Evolutionary conservation across 202 grass and related monocot genomes (phyloP).

Genomic region (Setaria viridis): DNA sequence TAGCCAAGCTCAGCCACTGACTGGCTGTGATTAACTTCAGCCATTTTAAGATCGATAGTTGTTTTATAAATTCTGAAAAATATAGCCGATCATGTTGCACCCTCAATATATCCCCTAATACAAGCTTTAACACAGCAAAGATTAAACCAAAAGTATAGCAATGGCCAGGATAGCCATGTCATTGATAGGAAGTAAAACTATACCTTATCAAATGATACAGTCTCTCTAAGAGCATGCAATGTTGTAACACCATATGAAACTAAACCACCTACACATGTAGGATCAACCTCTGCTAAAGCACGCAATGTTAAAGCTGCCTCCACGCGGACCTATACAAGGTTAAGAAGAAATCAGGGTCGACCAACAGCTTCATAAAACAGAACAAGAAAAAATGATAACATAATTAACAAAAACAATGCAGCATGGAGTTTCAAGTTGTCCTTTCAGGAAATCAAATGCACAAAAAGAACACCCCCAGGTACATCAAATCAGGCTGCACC

Average conservation of each 20-base stretch:
- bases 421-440: slow-evolving; percentile 11
- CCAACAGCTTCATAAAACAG: slow-evolving; percentile 40
- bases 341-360: slow-evolving; percentile 30
- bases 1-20: background rate
- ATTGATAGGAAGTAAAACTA: slow-evolving; percentile 15
- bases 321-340: slow-evolving; percentile 77
- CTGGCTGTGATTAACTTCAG: background rate
- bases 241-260: slow-evolving; percentile 95
- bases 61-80: background rate
- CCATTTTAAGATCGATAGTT: slow-evolving; percentile 2
- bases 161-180: slow-evolving; percentile 1
- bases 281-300: slow-evolving; percentile 97
- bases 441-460: slow-evolving; percentile 39
- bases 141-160: slow-evolving; percentile 28
- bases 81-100: background rate
- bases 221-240: slow-evolving; percentile 90
- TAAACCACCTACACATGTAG: slow-evolving; percentile 97
- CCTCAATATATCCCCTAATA: slow-evolving; percentile 4
- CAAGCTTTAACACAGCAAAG: slow-evolving; percentile 1
- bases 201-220: slow-evolving; percentile 94
- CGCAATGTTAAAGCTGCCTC: slow-evolving; percentile 95
- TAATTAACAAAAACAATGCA: background rate
- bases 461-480: slow-evolving; percentile 6
- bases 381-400: background rate
- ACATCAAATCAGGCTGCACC: slow-evolving; percentile 13